Percentiles rank a stretch among this genome's conserved stretches.
Evolutionary conservation across 2,329 filamentous ascomycete genomes (phyloP).

Genomic region (Pyrenochaeta sp.): DNA sequence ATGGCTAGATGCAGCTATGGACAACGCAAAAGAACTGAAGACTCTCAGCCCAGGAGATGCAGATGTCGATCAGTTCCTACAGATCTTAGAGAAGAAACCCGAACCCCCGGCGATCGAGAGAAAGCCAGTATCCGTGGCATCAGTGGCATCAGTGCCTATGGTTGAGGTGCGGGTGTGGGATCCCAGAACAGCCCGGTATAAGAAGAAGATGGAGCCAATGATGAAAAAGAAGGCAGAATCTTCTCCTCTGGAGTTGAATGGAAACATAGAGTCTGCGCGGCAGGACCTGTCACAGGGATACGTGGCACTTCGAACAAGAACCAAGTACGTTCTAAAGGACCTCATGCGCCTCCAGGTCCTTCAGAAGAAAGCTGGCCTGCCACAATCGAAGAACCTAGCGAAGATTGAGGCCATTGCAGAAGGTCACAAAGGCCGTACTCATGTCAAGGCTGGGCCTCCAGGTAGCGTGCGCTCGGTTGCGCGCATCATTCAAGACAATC

Average conservation of each 20-base stretch:
- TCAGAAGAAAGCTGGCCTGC: constrained; percentile 31
- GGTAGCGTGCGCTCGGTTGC: constrained; percentile 31
- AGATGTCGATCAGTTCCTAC: constrained; percentile 31
- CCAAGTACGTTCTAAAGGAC: constrained; percentile 28
- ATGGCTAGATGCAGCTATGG: constrained; percentile 43
- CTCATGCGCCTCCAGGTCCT: constrained; percentile 35
- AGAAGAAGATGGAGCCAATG: constrained; percentile 6
- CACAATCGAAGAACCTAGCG: constrained; percentile 23
- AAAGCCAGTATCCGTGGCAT: neutral
- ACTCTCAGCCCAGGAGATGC: constrained; percentile 26
- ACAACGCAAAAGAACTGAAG: constrained; percentile 37
- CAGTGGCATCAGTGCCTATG: neutral
- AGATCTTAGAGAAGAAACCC: constrained; percentile 31
- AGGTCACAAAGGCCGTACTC: constrained; percentile 3
- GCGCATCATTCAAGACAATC: constrained; percentile 27
- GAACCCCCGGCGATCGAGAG: constrained; percentile 23
- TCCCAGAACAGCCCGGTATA: constrained; percentile 16
- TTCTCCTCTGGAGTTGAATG: constrained; percentile 10
- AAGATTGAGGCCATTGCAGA: constrained; percentile 30
- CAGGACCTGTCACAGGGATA: constrained; percentile 36
- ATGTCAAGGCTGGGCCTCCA: constrained; percentile 10
- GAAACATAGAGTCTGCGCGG: constrained; percentile 28
- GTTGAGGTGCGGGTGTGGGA: constrained; percentile 17
- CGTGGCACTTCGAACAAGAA: constrained; percentile 29
- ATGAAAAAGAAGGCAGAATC: constrained; percentile 4